phyloP scores from a whole-genome alignment of 1,284 basidiomycete genomes.

The Pisolithus thermaeus region DNA sequence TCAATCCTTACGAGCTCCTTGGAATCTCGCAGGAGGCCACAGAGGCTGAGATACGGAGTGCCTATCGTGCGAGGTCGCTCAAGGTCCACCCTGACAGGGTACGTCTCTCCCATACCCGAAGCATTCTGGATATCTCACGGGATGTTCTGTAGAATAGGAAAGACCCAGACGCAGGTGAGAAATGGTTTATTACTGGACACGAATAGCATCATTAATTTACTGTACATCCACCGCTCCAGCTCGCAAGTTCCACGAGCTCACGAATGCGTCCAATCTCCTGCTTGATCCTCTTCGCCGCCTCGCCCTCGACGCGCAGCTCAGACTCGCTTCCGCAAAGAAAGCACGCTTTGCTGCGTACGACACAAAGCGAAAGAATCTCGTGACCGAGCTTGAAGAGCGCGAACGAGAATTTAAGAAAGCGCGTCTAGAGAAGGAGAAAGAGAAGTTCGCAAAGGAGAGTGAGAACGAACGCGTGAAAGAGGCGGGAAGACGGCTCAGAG shows the following conservation, averaged over 20 bases:
- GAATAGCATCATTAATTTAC: neutral
- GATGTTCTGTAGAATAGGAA: constrained; percentile 58
- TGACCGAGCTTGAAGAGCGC: constrained; percentile 80
- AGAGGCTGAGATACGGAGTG: constrained; percentile 79
- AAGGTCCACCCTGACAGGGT: constrained; percentile 89
- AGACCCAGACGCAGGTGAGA: constrained; percentile 69
- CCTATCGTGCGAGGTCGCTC: constrained; percentile 77
- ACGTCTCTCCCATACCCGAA: constrained; percentile 31
- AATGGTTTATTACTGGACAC: constrained; percentile 6
- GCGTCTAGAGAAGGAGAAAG: constrained; percentile 53
- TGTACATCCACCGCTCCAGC: constrained; percentile 33
- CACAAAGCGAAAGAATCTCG: constrained; percentile 70
- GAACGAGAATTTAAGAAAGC: constrained; percentile 75
- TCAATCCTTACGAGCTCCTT: constrained; percentile 75
- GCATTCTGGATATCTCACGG: neutral
- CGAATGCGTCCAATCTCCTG: constrained; percentile 79
- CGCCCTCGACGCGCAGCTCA: constrained; percentile 77
- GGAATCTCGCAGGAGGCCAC: constrained; percentile 63
- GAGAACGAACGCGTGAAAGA: constrained; percentile 78
- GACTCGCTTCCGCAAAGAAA: constrained; percentile 64
- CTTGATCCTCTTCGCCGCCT: constrained; percentile 79
- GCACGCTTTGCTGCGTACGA: constrained; percentile 75
- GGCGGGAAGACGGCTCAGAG: constrained; percentile 65
- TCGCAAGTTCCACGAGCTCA: constrained; percentile 83
- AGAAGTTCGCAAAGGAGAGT: constrained; percentile 49